These are phyloP conservation scores for Moelleriella libera DNA, from an alignment of 2,329 filamentous ascomycete species.

Conservation along the genomic window DNA sequence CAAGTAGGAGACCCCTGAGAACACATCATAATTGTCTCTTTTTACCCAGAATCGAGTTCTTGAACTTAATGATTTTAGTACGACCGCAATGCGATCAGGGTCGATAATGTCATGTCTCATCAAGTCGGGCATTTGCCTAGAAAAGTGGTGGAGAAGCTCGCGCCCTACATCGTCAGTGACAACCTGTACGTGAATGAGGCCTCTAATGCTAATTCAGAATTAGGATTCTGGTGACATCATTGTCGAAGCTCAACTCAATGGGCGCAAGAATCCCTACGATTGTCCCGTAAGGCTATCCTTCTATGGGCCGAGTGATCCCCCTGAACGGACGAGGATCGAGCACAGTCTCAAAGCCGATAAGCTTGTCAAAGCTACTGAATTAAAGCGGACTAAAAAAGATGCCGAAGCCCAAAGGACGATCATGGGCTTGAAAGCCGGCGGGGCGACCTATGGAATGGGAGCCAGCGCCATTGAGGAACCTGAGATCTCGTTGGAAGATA, in stretches of 20 bases:
- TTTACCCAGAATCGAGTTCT: no score
- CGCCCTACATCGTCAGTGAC: conserved; percentile 49
- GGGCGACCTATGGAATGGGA: conserved; percentile 22
- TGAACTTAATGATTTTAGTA: conserved; percentile 24
- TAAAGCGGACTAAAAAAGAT: conserved; percentile 37
- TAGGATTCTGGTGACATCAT: conserved; percentile 43
- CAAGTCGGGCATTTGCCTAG: conserved; percentile 73
- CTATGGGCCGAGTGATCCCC: conserved; percentile 50
- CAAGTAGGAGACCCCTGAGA: conserved; percentile 16
- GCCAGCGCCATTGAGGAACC: conserved; percentile 13
- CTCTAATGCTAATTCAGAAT: background rate
- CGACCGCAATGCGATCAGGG: conserved; percentile 62
- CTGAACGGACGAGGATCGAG: conserved; percentile 39
- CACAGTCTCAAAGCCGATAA: conserved; percentile 47
- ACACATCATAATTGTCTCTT: no score
- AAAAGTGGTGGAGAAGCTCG: conserved; percentile 53
- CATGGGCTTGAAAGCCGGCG: conserved; percentile 22
- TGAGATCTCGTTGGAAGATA: conserved; percentile 41
- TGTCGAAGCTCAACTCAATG: conserved; percentile 57
- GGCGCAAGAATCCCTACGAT: conserved; percentile 51
- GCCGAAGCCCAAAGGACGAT: conserved; percentile 37
- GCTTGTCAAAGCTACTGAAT: conserved; percentile 43
- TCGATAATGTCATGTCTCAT: conserved; percentile 58
- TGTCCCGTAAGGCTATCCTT: conserved; percentile 58
- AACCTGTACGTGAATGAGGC: background rate